These are phyloP conservation scores for Isabelozyma heimii DNA, from an alignment of 805 yeast genomes.

Conservation along the genomic window DNA sequence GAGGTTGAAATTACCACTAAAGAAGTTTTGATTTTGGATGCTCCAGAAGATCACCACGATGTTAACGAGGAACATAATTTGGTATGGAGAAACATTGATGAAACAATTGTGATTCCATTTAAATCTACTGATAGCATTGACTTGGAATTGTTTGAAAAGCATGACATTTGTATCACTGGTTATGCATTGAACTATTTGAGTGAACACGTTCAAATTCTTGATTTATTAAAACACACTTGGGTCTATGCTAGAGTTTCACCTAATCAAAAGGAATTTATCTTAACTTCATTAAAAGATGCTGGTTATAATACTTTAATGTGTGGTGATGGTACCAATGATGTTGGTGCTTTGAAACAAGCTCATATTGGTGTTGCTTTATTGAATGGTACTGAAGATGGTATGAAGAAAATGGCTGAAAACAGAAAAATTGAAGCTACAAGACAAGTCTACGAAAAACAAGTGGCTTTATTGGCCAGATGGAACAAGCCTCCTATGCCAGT, in stretches of 20 bases:
- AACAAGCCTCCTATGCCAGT: slow-evolving; percentile 78
- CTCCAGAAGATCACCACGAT: slow-evolving; percentile 68
- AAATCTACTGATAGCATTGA: slow-evolving; percentile 58
- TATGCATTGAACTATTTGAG: slow-evolving; percentile 71
- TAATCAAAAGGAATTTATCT: slow-evolving; percentile 86
- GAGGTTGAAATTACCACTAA: slow-evolving; percentile 87
- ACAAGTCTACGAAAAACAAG: slow-evolving; percentile 80
- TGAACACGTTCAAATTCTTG: slow-evolving; percentile 66
- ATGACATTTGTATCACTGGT: slow-evolving; percentile 92
- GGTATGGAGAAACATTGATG: slow-evolving; percentile 84
- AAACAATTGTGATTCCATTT: slow-evolving; percentile 66
- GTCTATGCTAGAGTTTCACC: slow-evolving; percentile 98
- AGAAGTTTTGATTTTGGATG: slow-evolving; percentile 81
- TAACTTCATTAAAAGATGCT: slow-evolving; percentile 76
- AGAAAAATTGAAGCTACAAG: slow-evolving; percentile 62
- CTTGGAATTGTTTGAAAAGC: slow-evolving; percentile 52
- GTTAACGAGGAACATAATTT: slow-evolving; percentile 49
- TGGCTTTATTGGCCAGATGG: slow-evolving; percentile 77
- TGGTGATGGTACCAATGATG: slow-evolving; percentile 99
- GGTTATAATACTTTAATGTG: slow-evolving; percentile 97
- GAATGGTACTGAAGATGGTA: slow-evolving; percentile 93
- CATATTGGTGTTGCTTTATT: slow-evolving; percentile 97
- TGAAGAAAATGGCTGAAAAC: slow-evolving; percentile 84
- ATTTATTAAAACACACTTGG: slow-evolving; percentile 87
- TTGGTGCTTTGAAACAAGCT: slow-evolving; percentile 98